Conservation (phyloP, 805 yeast genomes). For the Blastobotrys mokoenaii region DNA sequence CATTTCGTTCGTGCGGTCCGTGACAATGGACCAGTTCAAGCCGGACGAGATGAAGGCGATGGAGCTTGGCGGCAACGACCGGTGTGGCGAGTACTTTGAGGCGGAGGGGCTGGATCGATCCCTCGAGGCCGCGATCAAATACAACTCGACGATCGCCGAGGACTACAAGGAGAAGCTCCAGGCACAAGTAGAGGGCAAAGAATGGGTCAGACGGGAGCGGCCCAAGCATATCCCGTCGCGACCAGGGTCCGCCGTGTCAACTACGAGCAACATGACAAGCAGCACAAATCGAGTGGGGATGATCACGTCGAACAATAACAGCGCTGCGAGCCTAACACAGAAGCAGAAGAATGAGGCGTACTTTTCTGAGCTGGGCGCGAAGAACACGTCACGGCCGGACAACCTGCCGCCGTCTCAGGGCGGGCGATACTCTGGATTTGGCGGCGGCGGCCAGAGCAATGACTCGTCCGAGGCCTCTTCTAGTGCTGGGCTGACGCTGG, state of each 20-base stretch:
- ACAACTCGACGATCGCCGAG: constrained; percentile 85
- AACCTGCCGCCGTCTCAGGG: constrained; percentile 88
- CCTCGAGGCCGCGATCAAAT: constrained; percentile 64
- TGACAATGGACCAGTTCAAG: constrained; percentile 98
- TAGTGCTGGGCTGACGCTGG: constrained; percentile 14
- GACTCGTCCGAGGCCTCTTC: constrained; percentile 10
- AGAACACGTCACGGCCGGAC: constrained; percentile 65
- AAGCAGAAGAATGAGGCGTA: constrained; percentile 69
- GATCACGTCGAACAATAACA: not conserved
- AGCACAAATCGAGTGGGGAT: too few relatives aligned
- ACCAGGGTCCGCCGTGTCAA: constrained; percentile 5
- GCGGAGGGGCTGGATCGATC: constrained; percentile 60
- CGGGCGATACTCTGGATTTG: constrained; percentile 88
- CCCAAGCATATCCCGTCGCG: constrained; percentile 11
- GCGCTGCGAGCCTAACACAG: constrained; percentile 19
- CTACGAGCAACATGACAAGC: not conserved
- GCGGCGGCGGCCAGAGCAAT: constrained; percentile 55
- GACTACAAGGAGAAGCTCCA: constrained; percentile 82
- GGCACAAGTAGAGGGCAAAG: constrained; percentile 64
- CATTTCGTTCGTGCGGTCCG: constrained; percentile 89
- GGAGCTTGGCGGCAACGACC: constrained; percentile 91
- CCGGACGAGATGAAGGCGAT: constrained; percentile 81
- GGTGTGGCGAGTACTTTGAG: constrained; percentile 58
- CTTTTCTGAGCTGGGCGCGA: constrained; percentile 70
- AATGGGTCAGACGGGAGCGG: constrained; percentile 34